A percentile compares a stretch with the other conserved stretches of the same genome.
phyloP scores from a whole-genome alignment of 768 basidiomycete species.

The Leccinum longicurvipes region DNA sequence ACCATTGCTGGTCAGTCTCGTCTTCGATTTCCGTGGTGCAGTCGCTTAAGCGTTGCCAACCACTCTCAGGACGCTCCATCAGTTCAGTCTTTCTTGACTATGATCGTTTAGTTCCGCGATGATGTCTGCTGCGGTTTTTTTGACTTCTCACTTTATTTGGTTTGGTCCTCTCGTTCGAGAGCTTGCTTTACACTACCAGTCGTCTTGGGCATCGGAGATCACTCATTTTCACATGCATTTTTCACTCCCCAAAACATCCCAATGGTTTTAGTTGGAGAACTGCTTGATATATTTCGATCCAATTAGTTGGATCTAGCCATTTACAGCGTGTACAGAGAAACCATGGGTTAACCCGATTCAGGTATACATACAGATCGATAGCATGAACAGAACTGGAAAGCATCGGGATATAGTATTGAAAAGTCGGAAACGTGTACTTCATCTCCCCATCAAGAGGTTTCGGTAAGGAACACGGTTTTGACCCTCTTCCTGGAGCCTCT shows the following conservation, averaged over 20 bases:
- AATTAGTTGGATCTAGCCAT: slow-evolving; percentile 1
- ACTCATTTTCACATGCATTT: slow-evolving; percentile 9
- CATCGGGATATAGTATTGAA: background rate
- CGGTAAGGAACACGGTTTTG: slow-evolving; percentile 16
- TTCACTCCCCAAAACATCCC: slow-evolving; percentile 6
- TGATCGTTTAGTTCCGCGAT: slow-evolving; percentile 33
- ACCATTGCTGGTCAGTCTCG: slow-evolving; percentile 15
- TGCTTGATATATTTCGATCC: slow-evolving; percentile 16
- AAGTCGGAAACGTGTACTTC: background rate
- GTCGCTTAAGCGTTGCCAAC: background rate
- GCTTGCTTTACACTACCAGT: slow-evolving; percentile 3
- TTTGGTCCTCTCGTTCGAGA: slow-evolving; percentile 16
- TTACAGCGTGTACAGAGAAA: background rate
- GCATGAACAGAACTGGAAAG: slow-evolving; percentile 5
- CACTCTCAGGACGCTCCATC: slow-evolving; percentile 7
- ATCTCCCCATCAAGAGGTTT: slow-evolving; percentile 19
- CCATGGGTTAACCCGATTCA: background rate
- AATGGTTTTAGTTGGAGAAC: slow-evolving; percentile 10
- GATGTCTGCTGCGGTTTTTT: slow-evolving; percentile 21
- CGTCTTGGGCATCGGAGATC: slow-evolving; percentile 6
- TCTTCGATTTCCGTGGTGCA: background rate
- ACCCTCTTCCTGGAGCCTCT: slow-evolving; percentile 27
- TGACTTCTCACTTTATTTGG: slow-evolving; percentile 13
- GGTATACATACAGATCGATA: slow-evolving; percentile 1
- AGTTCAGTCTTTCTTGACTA: slow-evolving; percentile 26